Evolutionary conservation across 1,284 basidiomycete genomes (phyloP).

Genomic region (Sporisorium iseilematis-ciliati): DNA sequence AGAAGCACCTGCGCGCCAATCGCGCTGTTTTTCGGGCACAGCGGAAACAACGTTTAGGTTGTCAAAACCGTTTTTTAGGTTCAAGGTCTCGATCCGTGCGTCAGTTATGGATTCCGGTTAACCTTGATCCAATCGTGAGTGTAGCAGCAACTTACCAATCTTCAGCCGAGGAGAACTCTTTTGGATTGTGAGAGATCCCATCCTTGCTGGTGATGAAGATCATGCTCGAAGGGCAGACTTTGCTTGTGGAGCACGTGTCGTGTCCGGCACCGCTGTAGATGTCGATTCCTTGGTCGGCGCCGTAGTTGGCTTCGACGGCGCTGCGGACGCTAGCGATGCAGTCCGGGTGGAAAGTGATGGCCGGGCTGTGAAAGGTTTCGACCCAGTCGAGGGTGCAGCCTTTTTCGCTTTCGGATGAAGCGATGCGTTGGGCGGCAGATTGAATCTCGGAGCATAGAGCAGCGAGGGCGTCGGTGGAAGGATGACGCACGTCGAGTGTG

Average conservation of each 20-base stretch:
- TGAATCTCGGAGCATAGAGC: conserved; percentile 33
- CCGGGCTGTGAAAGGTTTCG: conserved; percentile 41
- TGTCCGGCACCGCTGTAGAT: conserved; percentile 51
- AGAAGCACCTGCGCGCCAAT: conserved; percentile 52
- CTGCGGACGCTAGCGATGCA: conserved; percentile 39
- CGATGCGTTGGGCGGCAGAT: conserved; percentile 21
- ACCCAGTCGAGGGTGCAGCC: conserved; percentile 40
- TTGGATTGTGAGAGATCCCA: conserved; percentile 46
- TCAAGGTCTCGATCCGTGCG: too few species aligned
- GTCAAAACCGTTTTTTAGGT: neutral
- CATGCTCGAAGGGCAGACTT: conserved; percentile 47
- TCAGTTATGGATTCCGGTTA: neutral
- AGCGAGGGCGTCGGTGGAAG: conserved; percentile 25
- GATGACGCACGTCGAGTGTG: conserved; percentile 43
- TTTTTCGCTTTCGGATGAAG: conserved; percentile 30
- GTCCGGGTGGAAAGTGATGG: conserved; percentile 44
- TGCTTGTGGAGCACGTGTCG: conserved; percentile 51
- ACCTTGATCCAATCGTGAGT: neutral
- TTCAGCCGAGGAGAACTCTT: conserved; percentile 39
- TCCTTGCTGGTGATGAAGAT: conserved; percentile 50
- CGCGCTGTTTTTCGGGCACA: conserved; percentile 29
- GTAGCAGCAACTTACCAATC: conserved; percentile 38
- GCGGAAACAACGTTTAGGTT: too few species aligned
- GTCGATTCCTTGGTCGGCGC: conserved; percentile 27
- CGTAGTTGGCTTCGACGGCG: conserved; percentile 35